These are phyloP conservation scores for Ogataea methylovora DNA, from an alignment of 805 yeast species.

Conservation along the genomic window DNA sequence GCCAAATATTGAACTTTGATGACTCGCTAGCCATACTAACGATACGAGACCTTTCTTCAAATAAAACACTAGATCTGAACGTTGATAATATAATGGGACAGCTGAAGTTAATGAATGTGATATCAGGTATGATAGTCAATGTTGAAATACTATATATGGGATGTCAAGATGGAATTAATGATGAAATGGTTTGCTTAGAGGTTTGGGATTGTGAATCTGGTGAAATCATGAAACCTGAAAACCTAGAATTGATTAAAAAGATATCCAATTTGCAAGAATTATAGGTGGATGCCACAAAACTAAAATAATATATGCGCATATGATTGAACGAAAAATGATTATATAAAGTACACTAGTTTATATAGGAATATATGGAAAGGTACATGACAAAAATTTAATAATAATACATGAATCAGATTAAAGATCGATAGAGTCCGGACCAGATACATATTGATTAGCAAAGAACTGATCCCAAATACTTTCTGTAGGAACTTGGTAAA, in stretches of 20 bases:
- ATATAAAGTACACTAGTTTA: too few species aligned
- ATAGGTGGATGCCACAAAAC: too few species aligned
- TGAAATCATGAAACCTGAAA: background rate
- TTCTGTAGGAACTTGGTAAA: slow-evolving; percentile 57
- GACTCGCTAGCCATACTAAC: background rate
- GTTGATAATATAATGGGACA: background rate
- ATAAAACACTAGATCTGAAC: background rate
- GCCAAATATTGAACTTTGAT: slow-evolving; percentile 12
- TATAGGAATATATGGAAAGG: too few species aligned
- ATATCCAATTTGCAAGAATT: background rate
- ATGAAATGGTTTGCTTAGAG: slow-evolving; percentile 10
- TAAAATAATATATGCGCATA: too few species aligned
- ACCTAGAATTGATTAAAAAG: background rate
- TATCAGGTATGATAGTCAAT: slow-evolving; percentile 16
- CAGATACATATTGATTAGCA: slow-evolving; percentile 21
- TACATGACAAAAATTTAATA: too few species aligned
- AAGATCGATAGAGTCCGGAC: too few species aligned
- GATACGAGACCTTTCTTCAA: background rate
- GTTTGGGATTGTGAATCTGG: slow-evolving; percentile 1
- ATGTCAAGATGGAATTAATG: background rate
- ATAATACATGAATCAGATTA: too few species aligned
- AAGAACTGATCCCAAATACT: slow-evolving; percentile 66
- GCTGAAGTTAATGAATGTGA: background rate
- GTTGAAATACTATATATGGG: slow-evolving; percentile 11
- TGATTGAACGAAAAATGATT: too few species aligned